Percentiles rank a stretch among this genome's conserved stretches.
Conservation (phyloP, 768 basidiomycete genomes). For the Naganishia onofrii region DNA sequence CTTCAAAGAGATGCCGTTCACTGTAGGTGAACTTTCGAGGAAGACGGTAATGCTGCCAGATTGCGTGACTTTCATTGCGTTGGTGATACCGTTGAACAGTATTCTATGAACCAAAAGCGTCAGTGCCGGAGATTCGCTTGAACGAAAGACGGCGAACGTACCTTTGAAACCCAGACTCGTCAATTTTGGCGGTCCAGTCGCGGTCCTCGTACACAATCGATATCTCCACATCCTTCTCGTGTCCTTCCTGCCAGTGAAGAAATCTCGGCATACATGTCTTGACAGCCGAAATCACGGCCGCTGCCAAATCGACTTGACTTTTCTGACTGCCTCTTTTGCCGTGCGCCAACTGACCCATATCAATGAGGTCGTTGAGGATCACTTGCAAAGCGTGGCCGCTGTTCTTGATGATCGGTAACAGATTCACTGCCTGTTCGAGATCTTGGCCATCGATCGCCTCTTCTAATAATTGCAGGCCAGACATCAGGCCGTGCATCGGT, state of each 20-base stretch:
- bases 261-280: constrained; percentile 10
- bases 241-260: neutral
- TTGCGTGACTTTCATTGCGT: constrained; percentile 37
- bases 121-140: neutral
- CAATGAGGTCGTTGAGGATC: constrained; percentile 42
- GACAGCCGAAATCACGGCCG: neutral
- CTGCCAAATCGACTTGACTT: neutral
- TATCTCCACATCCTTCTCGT: neutral
- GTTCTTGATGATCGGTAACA: constrained; percentile 31
- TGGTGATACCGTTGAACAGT: constrained; percentile 41
- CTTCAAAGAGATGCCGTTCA: constrained; percentile 19
- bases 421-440: constrained; percentile 20
- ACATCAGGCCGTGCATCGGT: constrained; percentile 42
- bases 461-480: constrained; percentile 37
- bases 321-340: neutral
- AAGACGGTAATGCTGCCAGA: constrained; percentile 32
- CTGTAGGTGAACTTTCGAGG: neutral
- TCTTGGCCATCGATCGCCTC: constrained; percentile 25
- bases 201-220: constrained; percentile 37
- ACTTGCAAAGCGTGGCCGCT: constrained; percentile 35
- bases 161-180: constrained; percentile 38
- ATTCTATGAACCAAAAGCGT: constrained; percentile 31
- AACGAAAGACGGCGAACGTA: constrained; percentile 13
- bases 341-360: constrained; percentile 16
- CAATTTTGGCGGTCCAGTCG: constrained; percentile 38